Base-by-base conservation (phyloP, 2,329 filamentous ascomycete genomes). In the Didymella arachidicola region DNA sequence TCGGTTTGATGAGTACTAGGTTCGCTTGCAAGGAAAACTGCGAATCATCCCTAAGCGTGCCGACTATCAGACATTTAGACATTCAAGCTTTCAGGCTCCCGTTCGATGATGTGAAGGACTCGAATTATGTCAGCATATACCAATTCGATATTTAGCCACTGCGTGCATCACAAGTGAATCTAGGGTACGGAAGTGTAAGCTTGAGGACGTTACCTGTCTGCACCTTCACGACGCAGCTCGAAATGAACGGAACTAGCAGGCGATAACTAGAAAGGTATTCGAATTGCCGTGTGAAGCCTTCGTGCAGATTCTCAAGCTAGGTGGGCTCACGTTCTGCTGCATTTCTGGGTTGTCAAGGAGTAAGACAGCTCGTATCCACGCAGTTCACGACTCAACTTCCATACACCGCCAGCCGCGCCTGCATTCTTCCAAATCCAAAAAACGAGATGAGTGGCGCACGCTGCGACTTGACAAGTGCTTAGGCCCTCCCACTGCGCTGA, bases 81-180 rank as follows among this genome's bases (percentile, higher is more conserved):
- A 29, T 29, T 29, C 27, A 29, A 11, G 27, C 27, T 29, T 29
- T 29, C 27, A 29, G 11, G 27, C 27, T 22, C 7, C 12, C 18
- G 4, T 42, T 22, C 16, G 14, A n/a, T 42, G 39, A 42, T 11
- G 4, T 26, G 22, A 26, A 22, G 8, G 12, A 16, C 39, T 8
- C 22, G 2, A 11, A n/a, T 1, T 2, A 2, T 6, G 2, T 25
- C 0, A 11, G n/a, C 25, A 27, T 2, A 27, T 22, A 22, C 2
- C 22, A 22, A 22, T 22, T 22, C 22, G 22, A 22, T 22, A 22
- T 22, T 22, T 22, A 22, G 22, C 22, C 22, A 22, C 22, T 22
- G 22, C 22, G 22, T 22, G 22, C 22, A 22, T 22, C 22, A 22
- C 22, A 22, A 22, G 22, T 22, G 22, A 22, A 22, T 22, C 22